phyloP scores from a whole-genome alignment of 2,329 filamentous ascomycete species.

The Diplodia corticola region DNA sequence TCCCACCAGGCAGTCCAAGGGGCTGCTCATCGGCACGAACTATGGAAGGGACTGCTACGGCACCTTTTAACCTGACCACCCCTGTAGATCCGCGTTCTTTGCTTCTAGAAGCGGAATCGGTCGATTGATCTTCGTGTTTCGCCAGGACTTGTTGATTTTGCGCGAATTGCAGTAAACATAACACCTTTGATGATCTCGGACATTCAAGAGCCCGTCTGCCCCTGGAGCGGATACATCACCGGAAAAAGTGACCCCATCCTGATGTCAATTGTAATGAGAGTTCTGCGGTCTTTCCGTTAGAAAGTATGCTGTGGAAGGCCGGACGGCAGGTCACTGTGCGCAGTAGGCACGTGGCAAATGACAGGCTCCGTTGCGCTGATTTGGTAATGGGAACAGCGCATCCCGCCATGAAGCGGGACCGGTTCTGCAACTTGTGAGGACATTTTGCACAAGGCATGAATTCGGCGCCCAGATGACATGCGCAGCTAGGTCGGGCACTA shows the following conservation, averaged over 20 bases:
- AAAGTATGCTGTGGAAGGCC: background rate
- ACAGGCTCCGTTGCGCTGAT: background rate
- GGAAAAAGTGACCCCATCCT: background rate
- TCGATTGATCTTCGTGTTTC: background rate
- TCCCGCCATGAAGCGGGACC: background rate
- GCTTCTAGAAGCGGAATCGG: background rate
- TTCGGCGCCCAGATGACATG: background rate
- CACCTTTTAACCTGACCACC: slow-evolving; percentile 7
- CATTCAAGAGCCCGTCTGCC: background rate
- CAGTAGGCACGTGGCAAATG: background rate
- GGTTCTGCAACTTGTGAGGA: background rate
- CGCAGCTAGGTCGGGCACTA: background rate
- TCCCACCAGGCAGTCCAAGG: background rate
- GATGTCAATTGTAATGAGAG: background rate
- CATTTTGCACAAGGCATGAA: background rate
- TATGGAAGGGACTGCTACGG: background rate
- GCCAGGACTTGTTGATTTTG: background rate
- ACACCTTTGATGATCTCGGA: background rate
- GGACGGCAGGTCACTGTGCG: background rate
- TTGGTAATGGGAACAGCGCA: background rate
- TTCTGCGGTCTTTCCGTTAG: background rate
- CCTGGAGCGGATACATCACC: background rate
- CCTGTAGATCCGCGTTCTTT: background rate
- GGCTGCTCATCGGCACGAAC: background rate
- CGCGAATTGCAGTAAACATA: background rate